Percentiles rank a stretch among this genome's conserved stretches.
These are phyloP conservation scores for Platanthera guangdongensis DNA, from an alignment of 106 monocot species.

Conservation along the genomic window DNA sequence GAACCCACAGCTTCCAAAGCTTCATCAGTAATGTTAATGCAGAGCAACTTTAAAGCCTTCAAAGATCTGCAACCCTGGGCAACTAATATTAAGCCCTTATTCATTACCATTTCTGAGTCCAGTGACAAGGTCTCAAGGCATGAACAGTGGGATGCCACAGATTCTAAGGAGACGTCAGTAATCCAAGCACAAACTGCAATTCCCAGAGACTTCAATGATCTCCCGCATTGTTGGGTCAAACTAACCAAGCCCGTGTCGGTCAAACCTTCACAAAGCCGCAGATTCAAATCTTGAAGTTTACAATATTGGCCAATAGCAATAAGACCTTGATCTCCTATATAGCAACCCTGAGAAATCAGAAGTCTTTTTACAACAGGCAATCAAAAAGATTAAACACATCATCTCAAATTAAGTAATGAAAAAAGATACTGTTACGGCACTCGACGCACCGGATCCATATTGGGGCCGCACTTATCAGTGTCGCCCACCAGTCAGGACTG, in stretches of 20 bases:
- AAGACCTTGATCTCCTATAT: slow-evolving; percentile 89
- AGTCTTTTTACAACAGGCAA: background rate
- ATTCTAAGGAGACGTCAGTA: slow-evolving; percentile 66
- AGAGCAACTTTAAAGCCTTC: slow-evolving; percentile 71
- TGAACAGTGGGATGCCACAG: slow-evolving; percentile 62
- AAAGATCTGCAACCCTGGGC: slow-evolving; percentile 56
- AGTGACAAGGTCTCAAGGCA: slow-evolving; percentile 59
- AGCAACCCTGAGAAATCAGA: slow-evolving; percentile 58
- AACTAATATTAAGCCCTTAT: slow-evolving; percentile 62
- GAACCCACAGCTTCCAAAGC: slow-evolving; percentile 67
- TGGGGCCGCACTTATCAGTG: too few species aligned
- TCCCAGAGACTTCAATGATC: slow-evolving; percentile 51
- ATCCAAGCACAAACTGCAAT: slow-evolving; percentile 83
- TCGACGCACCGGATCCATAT: too few species aligned
- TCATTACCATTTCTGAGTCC: slow-evolving; percentile 67
- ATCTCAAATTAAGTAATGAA: background rate
- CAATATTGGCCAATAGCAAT: slow-evolving; percentile 67
- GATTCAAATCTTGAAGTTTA: slow-evolving; percentile 69
- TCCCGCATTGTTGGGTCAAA: slow-evolving; percentile 46
- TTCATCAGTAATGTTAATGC: slow-evolving; percentile 70
- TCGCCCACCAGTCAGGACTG: too few species aligned
- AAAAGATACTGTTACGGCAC: background rate
- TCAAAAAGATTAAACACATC: background rate
- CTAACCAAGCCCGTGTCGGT: slow-evolving; percentile 67
- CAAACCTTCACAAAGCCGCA: slow-evolving; percentile 79